Conservation (phyloP, 2,329 filamentous ascomycete species). For the Lachnellula occidentalis region DNA sequence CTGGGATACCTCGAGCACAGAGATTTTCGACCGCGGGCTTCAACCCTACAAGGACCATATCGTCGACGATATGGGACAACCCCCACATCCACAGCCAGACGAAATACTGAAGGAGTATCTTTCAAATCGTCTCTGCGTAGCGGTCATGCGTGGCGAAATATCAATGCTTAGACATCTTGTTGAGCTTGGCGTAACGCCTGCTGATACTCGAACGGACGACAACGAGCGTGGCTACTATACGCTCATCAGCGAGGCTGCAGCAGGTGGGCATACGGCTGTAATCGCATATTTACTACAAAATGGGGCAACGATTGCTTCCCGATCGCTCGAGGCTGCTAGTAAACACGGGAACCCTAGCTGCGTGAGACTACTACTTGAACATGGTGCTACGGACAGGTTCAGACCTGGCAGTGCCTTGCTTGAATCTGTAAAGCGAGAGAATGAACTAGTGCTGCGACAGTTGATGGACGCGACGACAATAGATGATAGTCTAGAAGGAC, state of each 20-base stretch:
- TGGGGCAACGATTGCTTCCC: not conserved
- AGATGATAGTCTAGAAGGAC: not conserved
- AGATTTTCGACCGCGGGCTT: not conserved
- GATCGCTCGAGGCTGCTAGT: not conserved
- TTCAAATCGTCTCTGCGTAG: not conserved
- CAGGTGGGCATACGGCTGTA: not conserved
- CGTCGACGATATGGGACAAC: not conserved
- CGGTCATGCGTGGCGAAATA: not conserved
- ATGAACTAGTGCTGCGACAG: not conserved
- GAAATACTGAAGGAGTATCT: not conserved
- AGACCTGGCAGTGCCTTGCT: not conserved
- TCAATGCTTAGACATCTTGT: not conserved
- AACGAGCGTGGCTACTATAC: not conserved
- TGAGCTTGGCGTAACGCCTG: not conserved
- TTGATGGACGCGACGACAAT: not conserved
- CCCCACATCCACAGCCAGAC: not conserved
- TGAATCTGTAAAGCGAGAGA: not conserved
- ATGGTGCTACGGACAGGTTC: not conserved
- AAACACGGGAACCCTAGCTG: not conserved
- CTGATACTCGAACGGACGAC: not conserved
- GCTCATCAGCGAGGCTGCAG: not conserved
- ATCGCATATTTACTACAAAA: not conserved
- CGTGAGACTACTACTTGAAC: not conserved
- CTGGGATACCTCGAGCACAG: not conserved
- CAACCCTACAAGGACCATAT: not conserved